Evolutionary conservation across 192 early-diverging fungal species (phyloP), one percentile per base, ranked within the genome.

Genomic region (Funneliformis mosseae): DNA sequence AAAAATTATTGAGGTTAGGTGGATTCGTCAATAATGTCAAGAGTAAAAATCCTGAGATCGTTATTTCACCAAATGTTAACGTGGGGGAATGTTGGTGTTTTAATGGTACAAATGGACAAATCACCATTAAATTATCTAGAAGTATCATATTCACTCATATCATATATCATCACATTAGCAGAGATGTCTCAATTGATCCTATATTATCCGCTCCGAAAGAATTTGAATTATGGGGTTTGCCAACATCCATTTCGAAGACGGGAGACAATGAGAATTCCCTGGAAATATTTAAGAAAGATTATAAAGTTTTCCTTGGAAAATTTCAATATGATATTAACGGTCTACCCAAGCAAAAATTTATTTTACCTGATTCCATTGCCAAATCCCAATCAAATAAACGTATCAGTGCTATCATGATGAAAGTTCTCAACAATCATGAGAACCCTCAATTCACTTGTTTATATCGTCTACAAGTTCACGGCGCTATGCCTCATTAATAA

Each of bases 211-310:
- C 60, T 63, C 75, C 75, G 3, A 64, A 77, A 27, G 75, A 77
- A n/a, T 77, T 77, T 63, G 75, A 77, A 77, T 60, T 77, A 28
- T 77, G 75, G 75, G 75, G 75, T 38, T 61, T 77, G 25, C 18
- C 18, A 27, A 48, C 33, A 21, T 9, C 45, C 16, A 41, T 21
- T 12, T 9, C 38, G 8, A 39, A 18, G 41, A 69, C 63, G 1
- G 21, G 4, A 27, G 45, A 25, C 0, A 48, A 73, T 45, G 45
- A 73, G 23, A 73, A 48, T 48, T 27, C n/a, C n/a, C 14, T 48
- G 10, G 43, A 25, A 73, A 73, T 28, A 25, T 46, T 70, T 42
- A 3, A 10, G 21, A 64, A 73, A 11, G 71, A 73, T 73, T 73
- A 50, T 28, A 46, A 27, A 4, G 5, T 27, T 9, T 73, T 73